A percentile compares a stretch with the other conserved stretches of the same genome.
phyloP scores from a whole-genome alignment of 1,139 yeast species.

The Dujonia santamariae region DNA sequence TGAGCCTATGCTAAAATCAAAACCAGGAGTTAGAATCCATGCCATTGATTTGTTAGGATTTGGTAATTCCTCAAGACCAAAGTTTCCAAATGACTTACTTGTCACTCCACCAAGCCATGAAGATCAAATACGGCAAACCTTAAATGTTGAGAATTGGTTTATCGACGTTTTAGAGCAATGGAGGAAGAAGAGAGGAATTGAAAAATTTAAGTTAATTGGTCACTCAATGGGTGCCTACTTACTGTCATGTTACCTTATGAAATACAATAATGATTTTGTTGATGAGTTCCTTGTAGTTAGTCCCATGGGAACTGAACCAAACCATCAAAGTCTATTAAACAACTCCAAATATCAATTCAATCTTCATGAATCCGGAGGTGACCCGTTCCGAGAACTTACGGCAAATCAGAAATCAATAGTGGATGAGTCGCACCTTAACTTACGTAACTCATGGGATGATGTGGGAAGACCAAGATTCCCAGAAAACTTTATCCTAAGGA shows the following conservation, averaged over 20 bases:
- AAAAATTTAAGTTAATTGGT: conserved; percentile 30
- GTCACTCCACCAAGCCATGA: conserved; percentile 18
- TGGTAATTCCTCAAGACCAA: conserved; percentile 43
- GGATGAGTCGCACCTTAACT: conserved; percentile 13
- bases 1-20: conserved; percentile 30
- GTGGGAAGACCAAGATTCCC: conserved; percentile 43
- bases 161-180: conserved; percentile 39
- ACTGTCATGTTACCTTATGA: conserved; percentile 39
- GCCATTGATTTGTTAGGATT: conserved; percentile 44
- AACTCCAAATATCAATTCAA: conserved; percentile 29
- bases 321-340: conserved; percentile 32
- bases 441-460: conserved; percentile 26
- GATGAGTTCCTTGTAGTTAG: conserved; percentile 33
- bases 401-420: conserved; percentile 13
- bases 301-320: conserved; percentile 49
- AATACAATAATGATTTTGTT: conserved; percentile 30
- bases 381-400: conserved; percentile 27
- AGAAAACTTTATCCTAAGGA: conserved; percentile 26
- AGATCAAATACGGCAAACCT: conserved; percentile 30
- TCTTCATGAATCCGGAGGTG: conserved; percentile 28
- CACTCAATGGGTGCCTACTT: conserved; percentile 50
- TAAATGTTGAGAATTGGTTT: conserved; percentile 41
- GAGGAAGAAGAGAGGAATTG: conserved; percentile 26
- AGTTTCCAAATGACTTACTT: conserved; percentile 32
- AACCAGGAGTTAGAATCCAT: conserved; percentile 32